Percentiles rank a stretch among this genome's conserved stretches.
Evolutionary conservation across 2,329 filamentous ascomycete genomes (phyloP).

Genomic region (Ophiostoma australiae): DNA sequence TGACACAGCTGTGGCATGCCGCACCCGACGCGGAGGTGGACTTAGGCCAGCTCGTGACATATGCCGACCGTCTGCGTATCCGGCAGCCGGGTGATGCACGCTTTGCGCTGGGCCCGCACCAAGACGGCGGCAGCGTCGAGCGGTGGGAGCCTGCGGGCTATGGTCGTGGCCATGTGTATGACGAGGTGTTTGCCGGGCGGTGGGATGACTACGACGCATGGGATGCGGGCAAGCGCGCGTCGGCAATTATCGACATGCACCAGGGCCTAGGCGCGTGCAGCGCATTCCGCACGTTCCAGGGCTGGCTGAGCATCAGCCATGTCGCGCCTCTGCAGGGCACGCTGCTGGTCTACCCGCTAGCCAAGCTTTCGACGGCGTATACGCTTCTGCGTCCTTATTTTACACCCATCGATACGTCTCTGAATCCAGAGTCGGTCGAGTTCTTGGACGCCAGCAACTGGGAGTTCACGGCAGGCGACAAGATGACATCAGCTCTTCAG

Average conservation of each 20-base stretch:
- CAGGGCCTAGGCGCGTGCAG: constrained; percentile 74
- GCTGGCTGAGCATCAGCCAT: constrained; percentile 77
- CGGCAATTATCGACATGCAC: constrained; percentile 69
- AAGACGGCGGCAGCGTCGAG: constrained; percentile 70
- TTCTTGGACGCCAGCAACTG: constrained; percentile 44
- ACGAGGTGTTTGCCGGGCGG: constrained; percentile 62
- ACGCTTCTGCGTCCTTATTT: constrained; percentile 83
- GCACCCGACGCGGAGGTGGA: constrained; percentile 31
- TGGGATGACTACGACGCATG: constrained; percentile 84
- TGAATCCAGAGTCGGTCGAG: constrained; percentile 26
- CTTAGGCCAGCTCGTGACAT: constrained; percentile 52
- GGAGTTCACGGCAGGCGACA: constrained; percentile 30
- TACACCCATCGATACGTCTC: constrained; percentile 40
- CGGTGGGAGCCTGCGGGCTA: constrained; percentile 70
- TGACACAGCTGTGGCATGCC: constrained; percentile 55
- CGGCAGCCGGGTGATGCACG: constrained; percentile 63
- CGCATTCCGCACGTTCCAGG: constrained; percentile 85
- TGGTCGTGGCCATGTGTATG: constrained; percentile 63
- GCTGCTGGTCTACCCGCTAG: constrained; percentile 72
- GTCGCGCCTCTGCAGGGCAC: constrained; percentile 72
- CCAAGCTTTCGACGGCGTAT: constrained; percentile 72
- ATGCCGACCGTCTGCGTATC: constrained; percentile 69
- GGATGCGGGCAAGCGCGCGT: constrained; percentile 65
- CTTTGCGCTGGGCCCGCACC: constrained; percentile 68
- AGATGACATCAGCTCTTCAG: constrained; percentile 46